These are phyloP conservation scores for Linum trigynum DNA, from an alignment of 345 rosid genomes.

Conservation along the genomic window DNA sequence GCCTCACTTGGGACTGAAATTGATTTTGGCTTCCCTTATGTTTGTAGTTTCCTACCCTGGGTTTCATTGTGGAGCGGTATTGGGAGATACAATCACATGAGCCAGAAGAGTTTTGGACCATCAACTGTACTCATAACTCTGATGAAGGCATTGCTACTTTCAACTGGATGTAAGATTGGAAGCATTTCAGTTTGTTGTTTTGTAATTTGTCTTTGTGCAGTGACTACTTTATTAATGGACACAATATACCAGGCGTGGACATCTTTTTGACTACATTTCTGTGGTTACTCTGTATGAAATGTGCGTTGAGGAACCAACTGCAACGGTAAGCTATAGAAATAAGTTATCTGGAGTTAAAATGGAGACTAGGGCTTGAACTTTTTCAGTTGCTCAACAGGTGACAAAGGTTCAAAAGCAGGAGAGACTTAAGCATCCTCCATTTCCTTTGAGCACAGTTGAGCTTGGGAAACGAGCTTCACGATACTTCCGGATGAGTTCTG, in stretches of 20 bases:
- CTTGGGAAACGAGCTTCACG: constrained; percentile 96
- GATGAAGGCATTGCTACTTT: constrained; percentile 74
- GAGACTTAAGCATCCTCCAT: constrained; percentile 72
- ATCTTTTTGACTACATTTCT: constrained; percentile 73
- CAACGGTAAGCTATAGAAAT: constrained; percentile 53
- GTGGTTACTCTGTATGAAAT: constrained; percentile 80
- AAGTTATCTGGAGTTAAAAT: constrained; percentile 9
- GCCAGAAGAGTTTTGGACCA: constrained; percentile 91
- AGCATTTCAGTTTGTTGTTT: constrained; percentile 3
- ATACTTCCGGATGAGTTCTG: constrained; percentile 89
- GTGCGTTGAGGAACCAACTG: constrained; percentile 84
- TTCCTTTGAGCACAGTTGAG: constrained; percentile 93
- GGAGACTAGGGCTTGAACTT: constrained; percentile 8
- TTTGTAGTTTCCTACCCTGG: constrained; percentile 86
- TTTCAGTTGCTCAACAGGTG: constrained; percentile 44
- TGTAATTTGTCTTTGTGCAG: constrained; percentile 10
- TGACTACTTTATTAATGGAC: constrained; percentile 11
- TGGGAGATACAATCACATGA: constrained; percentile 97
- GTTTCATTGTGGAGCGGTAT: constrained; percentile 86
- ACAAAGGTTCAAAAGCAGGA: constrained; percentile 71
- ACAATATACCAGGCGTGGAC: constrained; percentile 70
- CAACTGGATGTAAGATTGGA: constrained; percentile 63
- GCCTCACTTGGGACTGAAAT: constrained; percentile 1
- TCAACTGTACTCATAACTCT: constrained; percentile 75
- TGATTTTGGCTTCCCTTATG: constrained; percentile 14